Base-by-base conservation (phyloP, 257 asterid species). In the Eucommia ulmoides region DNA sequence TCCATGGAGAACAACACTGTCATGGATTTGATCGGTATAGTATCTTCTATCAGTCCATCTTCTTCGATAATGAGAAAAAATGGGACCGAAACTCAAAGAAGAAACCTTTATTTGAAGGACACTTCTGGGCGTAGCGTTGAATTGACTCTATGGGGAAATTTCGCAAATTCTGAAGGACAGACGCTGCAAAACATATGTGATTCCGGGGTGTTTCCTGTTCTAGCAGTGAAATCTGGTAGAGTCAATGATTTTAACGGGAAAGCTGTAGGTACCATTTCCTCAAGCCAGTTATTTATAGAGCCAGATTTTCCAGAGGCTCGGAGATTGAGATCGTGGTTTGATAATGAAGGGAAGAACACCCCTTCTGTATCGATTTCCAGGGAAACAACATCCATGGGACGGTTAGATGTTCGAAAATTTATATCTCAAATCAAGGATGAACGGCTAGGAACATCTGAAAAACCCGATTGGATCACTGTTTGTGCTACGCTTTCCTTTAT, bases 41-140 rank as follows among this genome's bases (percentile, higher is more conserved):
- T 86, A 48, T 58, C 80, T 42, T 81, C 94, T 49, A 68, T 91
- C 52, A 68, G 74, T 59, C 94, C 94, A 29, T 56, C 80, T 53
- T 69, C 79, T 66, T 69, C 93, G 9, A 73, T 89, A 50, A 82
- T 78, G 91, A 74, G 85, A 45, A 89, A 85, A 82, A 83, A 71
- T 52, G 92, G 91, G 18, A 80, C 74, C 19, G 94, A 78, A 77
- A 75, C 80, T 66, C 94, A 65, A 66, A 85, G 75, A 63, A 83
- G 95, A 71, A 20, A 74, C 23, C 82, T 89, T 68, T 94, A 85
- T 51, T 68, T 89, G 61, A 89, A 78, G 74, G 98, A 89, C 56
- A 73, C 70, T 78, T 89, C 98, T 45, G 96, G 98, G 24, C 75
- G 74, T 72, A 85, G 98, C 51, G 88, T 89, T 50, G 98, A 89